Base-by-base conservation (phyloP, 495 filamentous ascomycete genomes). In the Tuber microsphaerosporum region DNA sequence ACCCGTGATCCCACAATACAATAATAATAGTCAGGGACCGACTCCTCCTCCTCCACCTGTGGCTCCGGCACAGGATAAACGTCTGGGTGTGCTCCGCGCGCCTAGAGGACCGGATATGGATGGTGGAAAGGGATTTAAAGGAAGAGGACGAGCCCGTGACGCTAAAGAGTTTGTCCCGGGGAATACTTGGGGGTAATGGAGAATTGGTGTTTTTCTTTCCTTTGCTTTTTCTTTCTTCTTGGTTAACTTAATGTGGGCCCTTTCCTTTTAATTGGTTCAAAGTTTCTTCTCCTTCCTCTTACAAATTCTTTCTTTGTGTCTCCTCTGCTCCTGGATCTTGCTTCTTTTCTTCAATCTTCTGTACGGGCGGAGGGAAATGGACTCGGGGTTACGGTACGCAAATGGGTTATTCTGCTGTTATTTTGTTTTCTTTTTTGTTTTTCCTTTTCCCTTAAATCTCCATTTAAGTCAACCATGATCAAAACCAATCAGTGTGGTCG, bases 91-190 rank as follows among this genome's bases (percentile, higher is more conserved):
- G 7, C 56, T 65, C 56, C 56, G 56, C 56, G 79, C 61, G 26
- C 80, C 80, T 4, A 75, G 75, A 34, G 80, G 80, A 4, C 80
- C 80, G 2, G 80, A 81, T 70, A 56, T 61, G 51, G 80, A 78
- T 43, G 80, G 80, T 12, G 75, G 78, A 9, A 70, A 42, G 26
- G 79, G 80, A 44, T 81, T 75, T 69, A 78, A 75, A 56, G 69
- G 78, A 46, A 56, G 71, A 56, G 79, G 76, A 14, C 14, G 39
- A 39, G 17, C 22, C 22, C 26, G 56, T 2, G 56, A 65, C 34
- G 56, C 26, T 19, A 65, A 65, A 65, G 56, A 65, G 56, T 65
- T 65, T 65, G 31, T 65, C 26, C 56, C 56, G 12, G 56, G 56
- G 14, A 65, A 65, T 65, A 34, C 26, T 16, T 65, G 56, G 56